These are phyloP conservation scores for Heritiera fomes DNA, from an alignment of 345 rosid genomes.

Conservation along the genomic window DNA sequence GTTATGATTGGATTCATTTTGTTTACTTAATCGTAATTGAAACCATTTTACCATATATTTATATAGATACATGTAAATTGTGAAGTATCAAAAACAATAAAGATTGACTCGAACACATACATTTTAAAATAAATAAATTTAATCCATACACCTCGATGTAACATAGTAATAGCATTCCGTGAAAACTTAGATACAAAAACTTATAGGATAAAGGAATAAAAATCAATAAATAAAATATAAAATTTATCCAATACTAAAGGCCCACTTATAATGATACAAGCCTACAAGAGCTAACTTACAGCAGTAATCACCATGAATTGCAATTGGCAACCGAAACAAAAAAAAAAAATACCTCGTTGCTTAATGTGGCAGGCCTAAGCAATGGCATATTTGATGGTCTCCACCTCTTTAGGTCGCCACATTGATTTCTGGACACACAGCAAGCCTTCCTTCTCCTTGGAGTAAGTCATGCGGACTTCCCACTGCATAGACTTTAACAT, in stretches of 20 bases:
- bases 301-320: constrained; percentile 17
- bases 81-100: no score
- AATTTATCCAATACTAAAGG: not conserved
- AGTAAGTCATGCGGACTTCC: constrained; percentile 77
- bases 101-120: no score
- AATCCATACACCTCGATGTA: no score
- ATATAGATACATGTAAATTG: no score
- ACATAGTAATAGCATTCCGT: not conserved
- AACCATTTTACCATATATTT: no score
- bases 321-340: constrained; percentile 28
- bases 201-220: not conserved
- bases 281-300: constrained; percentile 19
- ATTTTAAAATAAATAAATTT: no score
- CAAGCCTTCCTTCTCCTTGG: constrained; percentile 81
- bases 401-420: constrained; percentile 79
- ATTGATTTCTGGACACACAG: constrained; percentile 75
- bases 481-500: constrained; percentile 67
- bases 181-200: not conserved
- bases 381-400: constrained; percentile 60
- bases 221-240: not conserved
- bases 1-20: no score
- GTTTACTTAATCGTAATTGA: no score
- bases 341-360: constrained; percentile 28
- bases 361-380: constrained; percentile 32
- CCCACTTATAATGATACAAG: constrained; percentile 26